Base-by-base conservation (phyloP, 2,329 filamentous ascomycete species). In the Leptographium procerum region DNA sequence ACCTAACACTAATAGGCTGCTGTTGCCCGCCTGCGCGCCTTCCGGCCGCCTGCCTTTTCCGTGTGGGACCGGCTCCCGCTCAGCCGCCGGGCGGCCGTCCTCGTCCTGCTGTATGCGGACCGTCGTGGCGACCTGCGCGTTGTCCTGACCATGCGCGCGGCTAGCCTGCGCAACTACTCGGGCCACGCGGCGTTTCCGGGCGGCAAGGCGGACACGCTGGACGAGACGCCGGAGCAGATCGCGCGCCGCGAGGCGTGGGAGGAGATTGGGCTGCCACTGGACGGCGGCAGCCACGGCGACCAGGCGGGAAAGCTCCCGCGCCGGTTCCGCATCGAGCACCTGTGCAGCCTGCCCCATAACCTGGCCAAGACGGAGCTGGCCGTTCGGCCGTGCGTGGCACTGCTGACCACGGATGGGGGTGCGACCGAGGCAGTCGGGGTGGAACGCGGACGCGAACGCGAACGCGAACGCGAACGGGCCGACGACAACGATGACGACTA, bases 191-290 rank as follows among this genome's bases (percentile, higher is more conserved):
- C 91, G 36, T 83, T 96, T 57, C 90, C 91, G 0, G 90, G 90
- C 56, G 91, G 89, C 64, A 88, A 84, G 73, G 85, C 79, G 52
- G 83, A 86, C 64, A 74, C 70, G 2, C 62, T 74, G 3, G 71
- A 76, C 31, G 82, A 86, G 66, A 82, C 80, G n/a, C 78, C 83
- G 72, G 89, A 89, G 71, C 81, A 91, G 67, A 95, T 91, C 56
- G 91, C 92, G 10, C 84, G 92, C 26, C 84, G 92, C 63, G 92
- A 97, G 76, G 91, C 92, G 1, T 88, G 82, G 70, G 92, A 97
- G 70, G 92, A 97, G 70, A 96, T 97, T 63, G 92, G 92, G 1
- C 83, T 97, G 3, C 89, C 92, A 1, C 78, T 86, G 66, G 78
- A 84, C 64, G 83, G 91, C 67, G 7, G 13, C 7, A n/a, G n/a